A percentile compares a stretch with the other conserved stretches of the same genome.
phyloP scores from a whole-genome alignment of 306 rosid species.

The Inga leiocalycina region DNA sequence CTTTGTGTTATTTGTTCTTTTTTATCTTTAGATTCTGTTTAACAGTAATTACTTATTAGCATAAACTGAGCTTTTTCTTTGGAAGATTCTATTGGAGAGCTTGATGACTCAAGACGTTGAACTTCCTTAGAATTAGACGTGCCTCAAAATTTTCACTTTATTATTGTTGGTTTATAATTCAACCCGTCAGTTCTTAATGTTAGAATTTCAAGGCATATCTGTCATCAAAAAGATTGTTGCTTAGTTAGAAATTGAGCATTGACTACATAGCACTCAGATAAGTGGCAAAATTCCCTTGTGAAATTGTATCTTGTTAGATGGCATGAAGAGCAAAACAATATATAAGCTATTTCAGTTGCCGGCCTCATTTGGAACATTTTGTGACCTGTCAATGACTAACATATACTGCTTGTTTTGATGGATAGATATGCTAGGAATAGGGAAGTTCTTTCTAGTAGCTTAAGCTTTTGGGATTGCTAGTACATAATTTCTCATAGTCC shows the following conservation, averaged over 20 bases:
- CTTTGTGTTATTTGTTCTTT: neutral
- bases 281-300: constrained; percentile 5
- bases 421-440: neutral
- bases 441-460: neutral
- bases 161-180: neutral
- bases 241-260: neutral
- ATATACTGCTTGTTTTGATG: neutral
- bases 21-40: constrained; percentile 10
- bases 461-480: neutral
- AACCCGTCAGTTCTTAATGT: neutral
- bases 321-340: constrained; percentile 6
- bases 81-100: neutral
- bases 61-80: neutral
- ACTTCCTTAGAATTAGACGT: neutral
- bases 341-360: neutral
- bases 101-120: neutral
- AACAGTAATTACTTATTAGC: neutral
- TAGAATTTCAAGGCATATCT: neutral
- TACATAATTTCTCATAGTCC: neutral
- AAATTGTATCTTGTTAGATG: neutral
- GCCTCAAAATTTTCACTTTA: neutral
- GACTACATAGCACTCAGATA: constrained; percentile 8
- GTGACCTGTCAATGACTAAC: neutral
- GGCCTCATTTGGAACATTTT: neutral
- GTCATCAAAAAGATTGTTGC: neutral